Evolutionary conservation across 208 protist genomes (phyloP), one percentile per base, ranked within the genome.

Genomic region (Acanthamoeba castellanii): DNA sequence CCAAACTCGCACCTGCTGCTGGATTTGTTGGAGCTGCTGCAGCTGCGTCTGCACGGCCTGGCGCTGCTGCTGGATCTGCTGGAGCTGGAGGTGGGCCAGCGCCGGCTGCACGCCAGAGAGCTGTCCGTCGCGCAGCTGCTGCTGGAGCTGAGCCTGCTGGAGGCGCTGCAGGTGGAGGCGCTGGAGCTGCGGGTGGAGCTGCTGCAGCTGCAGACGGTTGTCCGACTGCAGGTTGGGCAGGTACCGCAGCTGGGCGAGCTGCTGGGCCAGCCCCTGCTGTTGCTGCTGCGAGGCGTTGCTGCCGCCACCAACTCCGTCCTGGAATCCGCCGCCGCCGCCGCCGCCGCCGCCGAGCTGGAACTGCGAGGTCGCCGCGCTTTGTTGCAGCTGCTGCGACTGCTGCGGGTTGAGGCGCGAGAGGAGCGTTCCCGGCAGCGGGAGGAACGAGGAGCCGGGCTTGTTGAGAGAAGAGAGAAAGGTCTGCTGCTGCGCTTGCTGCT

Each of bases 141-240:
- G 42, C 20, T 82, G 74, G 20, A 82, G 30, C 1, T 82, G 74
- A 6, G 74, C 74, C 74, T 82, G 74, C 74, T 82, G 74, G 34
- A 82, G 74, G 30, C 74, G 37, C 37, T 42, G 37, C 37, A 42
- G 37, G 37, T 42, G 37, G 37, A 42, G 37, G 37, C 37, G 37
- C 27, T 82, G 74, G 20, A 82, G 74, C 74, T 82, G 74, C 2
- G 74, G 74, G 42, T 82, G 74, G 34, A 82, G 30, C 42, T 82
- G 74, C 42, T 37, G 34, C 20, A 82, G 16, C 42, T 37, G 74
- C 34, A 82, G 34, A 18, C 74, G 30, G 42, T 32, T 82, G 42
- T 82, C 74, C 14, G 30, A 50, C 34, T 25, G 74, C 25, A 20
- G 20, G 42, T 16, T 20, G n/a, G 74, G n/a, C 18, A 82, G 42